Percentiles rank a stretch among this genome's conserved stretches.
phyloP scores from a whole-genome alignment of 371 early-diverging fungal genomes.

The Apophysomyces ossiformis region DNA sequence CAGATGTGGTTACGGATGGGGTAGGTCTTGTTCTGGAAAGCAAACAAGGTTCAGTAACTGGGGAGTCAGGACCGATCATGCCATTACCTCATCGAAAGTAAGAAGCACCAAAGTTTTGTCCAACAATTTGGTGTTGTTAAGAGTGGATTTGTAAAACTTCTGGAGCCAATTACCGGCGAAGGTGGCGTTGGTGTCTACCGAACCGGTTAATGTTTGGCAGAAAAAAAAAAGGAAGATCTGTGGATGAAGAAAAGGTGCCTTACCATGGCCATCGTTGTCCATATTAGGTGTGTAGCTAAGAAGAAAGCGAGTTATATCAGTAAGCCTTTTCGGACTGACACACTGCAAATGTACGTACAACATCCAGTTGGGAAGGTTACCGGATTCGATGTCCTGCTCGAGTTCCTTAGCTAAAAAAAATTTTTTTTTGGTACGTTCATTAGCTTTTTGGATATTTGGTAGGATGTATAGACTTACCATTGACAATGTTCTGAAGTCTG shows the following conservation, averaged over 20 bases:
- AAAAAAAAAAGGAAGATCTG: background rate
- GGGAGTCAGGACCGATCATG: background rate
- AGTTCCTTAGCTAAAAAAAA: slow-evolving; percentile 27
- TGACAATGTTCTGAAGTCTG: slow-evolving; percentile 49
- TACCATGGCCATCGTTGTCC: slow-evolving; percentile 38
- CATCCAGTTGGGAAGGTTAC: slow-evolving; percentile 36
- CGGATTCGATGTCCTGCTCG: slow-evolving; percentile 25
- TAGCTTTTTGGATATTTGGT: background rate
- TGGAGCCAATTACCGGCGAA: slow-evolving; percentile 39
- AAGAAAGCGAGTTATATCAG: background rate
- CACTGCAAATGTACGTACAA: slow-evolving; percentile 27
- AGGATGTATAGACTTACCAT: slow-evolving; percentile 17
- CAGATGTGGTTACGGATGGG: slow-evolving; percentile 35
- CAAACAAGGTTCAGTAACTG: background rate
- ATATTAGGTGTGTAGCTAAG: slow-evolving; percentile 37
- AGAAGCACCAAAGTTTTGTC: slow-evolving; percentile 31
- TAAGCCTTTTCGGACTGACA: background rate
- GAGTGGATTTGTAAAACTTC: slow-evolving; percentile 29
- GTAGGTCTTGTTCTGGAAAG: slow-evolving; percentile 22
- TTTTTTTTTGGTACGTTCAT: background rate
- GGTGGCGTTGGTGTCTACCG: slow-evolving; percentile 31
- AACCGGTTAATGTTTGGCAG: too few species aligned
- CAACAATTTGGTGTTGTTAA: slow-evolving; percentile 28
- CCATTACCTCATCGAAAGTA: slow-evolving; percentile 35
- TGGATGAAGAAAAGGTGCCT: background rate